Base-by-base conservation (phyloP, 2,329 filamentous ascomycete genomes). In the Plectosphaerella sp. region DNA sequence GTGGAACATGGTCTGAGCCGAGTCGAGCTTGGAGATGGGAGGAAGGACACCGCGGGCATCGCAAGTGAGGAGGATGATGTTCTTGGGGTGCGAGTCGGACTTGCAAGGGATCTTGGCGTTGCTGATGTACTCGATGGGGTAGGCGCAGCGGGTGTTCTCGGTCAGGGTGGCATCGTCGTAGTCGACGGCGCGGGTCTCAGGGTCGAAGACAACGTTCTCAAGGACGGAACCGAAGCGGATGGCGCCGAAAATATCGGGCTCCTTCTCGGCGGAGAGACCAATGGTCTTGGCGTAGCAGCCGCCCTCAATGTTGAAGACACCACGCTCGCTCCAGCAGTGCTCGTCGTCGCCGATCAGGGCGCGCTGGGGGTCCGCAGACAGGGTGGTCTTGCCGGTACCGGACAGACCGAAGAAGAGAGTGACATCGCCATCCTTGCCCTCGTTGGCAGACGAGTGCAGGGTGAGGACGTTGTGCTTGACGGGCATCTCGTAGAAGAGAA, bases 401-500 rank as follows among this genome's bases (percentile, higher is more conserved):
- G 94, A 99, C 49, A 99, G 86, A 72, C 94, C 94, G 77, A 99
- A 99, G 88, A 99, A 99, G 64, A 99, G 90, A 14, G 94, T 97
- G 53, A 99, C 94, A 67, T 99, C 94, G 60, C 94, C 94, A 58
- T 89, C 76, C 80, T 89, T 82, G 64, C 94, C 94, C 83, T 99
- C 89, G 76, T 99, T 99, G 68, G 94, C 94, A 9, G 94, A 99
- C 15, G 94, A 99, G 82, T 99, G 94, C 52, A 99, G 87, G 41
- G 94, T 99, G 61, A 99, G 79, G 64, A 99, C 93, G 73, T 97
- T 95, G 84, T 99, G 94, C 86, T 97, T 97, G 70, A 99, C 90
- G 56, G 94, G 94, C 92, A 97, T 99, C 81, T 99, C 94, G 80
- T 97, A 99, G 84, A 96, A 99, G 70, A 99, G 86, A 48, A 99